These are phyloP conservation scores for Acanthamoeba culbertsoni DNA, from an alignment of 208 protist species.

Conservation along the genomic window DNA sequence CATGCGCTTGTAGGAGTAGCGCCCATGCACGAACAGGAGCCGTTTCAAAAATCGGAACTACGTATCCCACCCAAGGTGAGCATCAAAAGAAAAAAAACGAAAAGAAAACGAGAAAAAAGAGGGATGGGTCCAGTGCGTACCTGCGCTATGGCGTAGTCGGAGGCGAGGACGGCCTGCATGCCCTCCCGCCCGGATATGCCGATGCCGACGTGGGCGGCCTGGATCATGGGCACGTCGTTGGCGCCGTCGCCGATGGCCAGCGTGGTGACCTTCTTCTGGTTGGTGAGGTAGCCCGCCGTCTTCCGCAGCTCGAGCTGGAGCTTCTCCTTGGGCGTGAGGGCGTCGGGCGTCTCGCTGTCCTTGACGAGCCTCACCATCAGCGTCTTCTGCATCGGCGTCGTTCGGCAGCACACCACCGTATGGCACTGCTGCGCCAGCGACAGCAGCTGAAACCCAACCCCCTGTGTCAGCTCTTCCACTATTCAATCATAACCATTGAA, in stretches of 20 bases:
- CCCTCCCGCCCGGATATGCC: conserved; percentile 87
- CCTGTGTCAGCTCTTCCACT: neutral
- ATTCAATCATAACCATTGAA: no score
- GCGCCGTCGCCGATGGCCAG: conserved; percentile 84
- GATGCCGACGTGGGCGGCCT: conserved; percentile 82
- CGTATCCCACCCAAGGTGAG: neutral
- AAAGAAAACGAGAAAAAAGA: neutral
- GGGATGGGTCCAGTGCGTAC: conserved; percentile 61
- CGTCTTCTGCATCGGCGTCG: conserved; percentile 82
- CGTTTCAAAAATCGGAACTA: conserved; percentile 92
- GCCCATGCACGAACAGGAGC: conserved; percentile 94
- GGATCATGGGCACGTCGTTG: conserved; percentile 87
- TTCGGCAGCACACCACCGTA: conserved; percentile 82
- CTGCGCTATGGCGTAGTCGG: conserved; percentile 83
- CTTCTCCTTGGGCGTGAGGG: conserved; percentile 34
- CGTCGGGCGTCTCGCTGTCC: conserved; percentile 40
- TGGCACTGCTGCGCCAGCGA: conserved; percentile 57
- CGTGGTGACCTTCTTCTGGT: conserved; percentile 51
- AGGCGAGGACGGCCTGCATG: conserved; percentile 80
- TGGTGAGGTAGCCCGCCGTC: neutral
- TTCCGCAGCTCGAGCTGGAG: conserved; percentile 14
- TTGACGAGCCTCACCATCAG: conserved; percentile 52
- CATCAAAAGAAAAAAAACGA: neutral
- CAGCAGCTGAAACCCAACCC: neutral
- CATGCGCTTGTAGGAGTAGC: conserved; percentile 92